Evolutionary conservation across 129 eudicot genomes (phyloP), one percentile per base, ranked within the genome.

Genomic region (Escallonia herrerae): DNA sequence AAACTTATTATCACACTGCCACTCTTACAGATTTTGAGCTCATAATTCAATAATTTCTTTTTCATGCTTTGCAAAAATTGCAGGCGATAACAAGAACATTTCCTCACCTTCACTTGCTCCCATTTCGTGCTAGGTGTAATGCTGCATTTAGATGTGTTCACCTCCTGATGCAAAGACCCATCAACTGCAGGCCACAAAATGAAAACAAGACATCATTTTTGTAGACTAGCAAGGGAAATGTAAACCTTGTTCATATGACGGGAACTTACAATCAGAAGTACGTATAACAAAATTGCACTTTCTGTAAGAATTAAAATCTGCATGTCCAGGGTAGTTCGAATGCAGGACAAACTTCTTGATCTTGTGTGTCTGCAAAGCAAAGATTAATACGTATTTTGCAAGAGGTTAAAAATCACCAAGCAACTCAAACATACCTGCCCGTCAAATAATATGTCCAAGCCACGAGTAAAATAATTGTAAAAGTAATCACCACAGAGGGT

Each of bases 321-420:
- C 89, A 74, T 93, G 99, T 50, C 99, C 99, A 8, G 99, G 99
- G 80, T 83, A 93, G 65, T 93, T 93, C 43, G 99, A 86, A 64
- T 93, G 99, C 63, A 93, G 73, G 45, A 93, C 99, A 54, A 93
- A 93, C 84, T 93, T 93, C 73, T 93, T 93, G 67, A 93, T 83
- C 62, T 83, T 93, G 63, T 93, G 99, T 2, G 96, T 93, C 99
- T 93, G 86, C 65, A 43, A 65, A 59, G 55, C 46, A 56, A 13
- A 15, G 22, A 14, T 40, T 9, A 53, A 41, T 39, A 59, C 5
- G 48, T 5, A 15, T 45, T 63, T 15, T 7, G 37, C 11, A 45
- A 58, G 6, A 7, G 49, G 52, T 9, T 39, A 50, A 22, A 48
- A 61, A 15, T 60, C 15, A 47, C 47, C 57, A 22, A 54, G 5